A percentile compares a stretch with the other conserved stretches of the same genome.
These are phyloP conservation scores for Saksenaea oblongispora DNA, from an alignment of 371 early-diverging fungal species.

Conservation along the genomic window DNA sequence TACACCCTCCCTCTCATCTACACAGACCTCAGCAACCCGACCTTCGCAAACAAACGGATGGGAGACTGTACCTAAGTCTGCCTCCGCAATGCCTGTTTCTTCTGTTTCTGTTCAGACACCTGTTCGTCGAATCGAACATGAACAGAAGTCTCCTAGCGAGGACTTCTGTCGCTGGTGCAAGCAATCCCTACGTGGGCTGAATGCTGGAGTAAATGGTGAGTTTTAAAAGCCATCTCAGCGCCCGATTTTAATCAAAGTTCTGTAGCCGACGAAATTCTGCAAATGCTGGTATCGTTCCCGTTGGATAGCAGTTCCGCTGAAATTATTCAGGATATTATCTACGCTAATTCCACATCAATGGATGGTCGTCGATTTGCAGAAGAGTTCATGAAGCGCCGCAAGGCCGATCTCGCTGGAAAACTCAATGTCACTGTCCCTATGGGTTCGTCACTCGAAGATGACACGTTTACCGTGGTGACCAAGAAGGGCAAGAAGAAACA, in stretches of 20 bases:
- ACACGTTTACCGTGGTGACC: slow-evolving; percentile 56
- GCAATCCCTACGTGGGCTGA: slow-evolving; percentile 65
- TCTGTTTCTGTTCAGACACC: slow-evolving; percentile 21
- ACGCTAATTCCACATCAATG: slow-evolving; percentile 72
- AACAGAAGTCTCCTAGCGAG: slow-evolving; percentile 61
- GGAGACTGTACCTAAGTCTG: slow-evolving; percentile 28
- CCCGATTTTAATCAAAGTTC: not conserved
- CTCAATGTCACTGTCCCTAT: slow-evolving; percentile 37
- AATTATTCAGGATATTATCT: slow-evolving; percentile 81
- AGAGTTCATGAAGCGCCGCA: slow-evolving; percentile 79
- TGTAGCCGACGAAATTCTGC: slow-evolving; percentile 69
- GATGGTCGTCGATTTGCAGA: slow-evolving; percentile 80
- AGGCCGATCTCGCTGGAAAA: slow-evolving; percentile 66
- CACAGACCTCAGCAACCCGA: slow-evolving; percentile 5
- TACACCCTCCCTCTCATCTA: slow-evolving; percentile 14
- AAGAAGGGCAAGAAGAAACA: slow-evolving; percentile 56
- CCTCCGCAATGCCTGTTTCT: slow-evolving; percentile 15
- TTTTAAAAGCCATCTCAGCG: not conserved
- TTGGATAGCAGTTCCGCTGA: slow-evolving; percentile 70
- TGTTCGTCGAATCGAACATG: slow-evolving; percentile 21
- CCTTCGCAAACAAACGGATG: slow-evolving; percentile 23
- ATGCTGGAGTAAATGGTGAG: slow-evolving; percentile 62
- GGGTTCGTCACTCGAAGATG: slow-evolving; percentile 17
- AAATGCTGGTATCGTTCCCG: slow-evolving; percentile 80
- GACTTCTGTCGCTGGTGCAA: slow-evolving; percentile 81